A percentile compares a stretch with the other conserved stretches of the same genome.
phyloP scores from a whole-genome alignment of 768 basidiomycete species.

The Lentinula raphanica region DNA sequence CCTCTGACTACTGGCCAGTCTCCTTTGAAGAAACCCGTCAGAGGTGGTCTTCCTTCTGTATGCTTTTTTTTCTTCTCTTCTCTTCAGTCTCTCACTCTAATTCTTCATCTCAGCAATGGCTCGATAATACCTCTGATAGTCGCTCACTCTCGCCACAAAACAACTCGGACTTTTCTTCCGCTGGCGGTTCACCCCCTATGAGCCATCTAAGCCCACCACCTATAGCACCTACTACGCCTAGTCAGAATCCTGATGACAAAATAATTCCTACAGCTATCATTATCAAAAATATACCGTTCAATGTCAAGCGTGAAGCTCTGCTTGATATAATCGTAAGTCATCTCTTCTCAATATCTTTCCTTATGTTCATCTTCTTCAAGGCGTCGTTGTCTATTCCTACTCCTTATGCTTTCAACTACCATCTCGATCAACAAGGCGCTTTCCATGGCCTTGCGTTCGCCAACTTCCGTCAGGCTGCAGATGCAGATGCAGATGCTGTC shows the following conservation, averaged over 20 bases:
- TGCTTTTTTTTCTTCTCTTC: constrained; percentile 14
- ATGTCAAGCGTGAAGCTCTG: constrained; percentile 93
- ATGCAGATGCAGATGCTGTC: constrained; percentile 94
- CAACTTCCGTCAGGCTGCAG: constrained; percentile 87
- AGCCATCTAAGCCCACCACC: constrained; percentile 40
- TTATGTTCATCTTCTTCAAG: constrained; percentile 31
- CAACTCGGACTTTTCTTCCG: constrained; percentile 85
- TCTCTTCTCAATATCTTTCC: constrained; percentile 10
- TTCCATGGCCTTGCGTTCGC: constrained; percentile 98
- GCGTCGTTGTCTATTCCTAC: constrained; percentile 90
- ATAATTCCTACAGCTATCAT: constrained; percentile 99
- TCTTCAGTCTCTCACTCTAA: constrained; percentile 5
- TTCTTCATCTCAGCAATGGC: constrained; percentile 66
- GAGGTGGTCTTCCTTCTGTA: constrained; percentile 72
- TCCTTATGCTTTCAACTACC: constrained; percentile 99
- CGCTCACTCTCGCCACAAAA: constrained; percentile 82
- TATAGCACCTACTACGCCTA: constrained; percentile 45
- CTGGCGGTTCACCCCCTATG: constrained; percentile 75
- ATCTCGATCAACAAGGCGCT: constrained; percentile 91
- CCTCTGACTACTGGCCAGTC: constrained; percentile 57
- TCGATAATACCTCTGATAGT: constrained; percentile 70
- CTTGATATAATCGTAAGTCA: constrained; percentile 89
- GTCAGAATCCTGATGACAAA: constrained; percentile 69
- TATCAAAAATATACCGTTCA: constrained; percentile 99
- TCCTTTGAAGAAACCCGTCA: constrained; percentile 61